phyloP scores from a whole-genome alignment of 805 yeast species.

The Saturnispora ahearnii region DNA sequence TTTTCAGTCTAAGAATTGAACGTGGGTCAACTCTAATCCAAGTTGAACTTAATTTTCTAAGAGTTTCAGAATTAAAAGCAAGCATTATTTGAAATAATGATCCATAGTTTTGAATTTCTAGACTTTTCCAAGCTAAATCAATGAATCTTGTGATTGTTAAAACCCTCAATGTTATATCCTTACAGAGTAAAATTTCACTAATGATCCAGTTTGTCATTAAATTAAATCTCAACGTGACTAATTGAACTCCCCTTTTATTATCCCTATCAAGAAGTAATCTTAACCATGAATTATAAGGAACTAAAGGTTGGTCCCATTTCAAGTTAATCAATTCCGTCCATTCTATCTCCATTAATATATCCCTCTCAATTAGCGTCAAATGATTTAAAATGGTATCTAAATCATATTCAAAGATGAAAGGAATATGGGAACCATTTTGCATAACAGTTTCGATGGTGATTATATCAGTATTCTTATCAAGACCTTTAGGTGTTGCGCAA shows the following conservation, averaged over 20 bases:
- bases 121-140: slow-evolving; percentile 74
- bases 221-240: slow-evolving; percentile 80
- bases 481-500: slow-evolving; percentile 22
- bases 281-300: slow-evolving; percentile 77
- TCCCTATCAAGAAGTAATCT: slow-evolving; percentile 51
- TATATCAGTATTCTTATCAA: slow-evolving; percentile 10
- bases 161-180: slow-evolving; percentile 47
- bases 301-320: slow-evolving; percentile 58
- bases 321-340: slow-evolving; percentile 84
- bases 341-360: slow-evolving; percentile 74
- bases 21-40: slow-evolving; percentile 70
- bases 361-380: slow-evolving; percentile 79
- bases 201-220: slow-evolving; percentile 86
- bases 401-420: slow-evolving; percentile 69
- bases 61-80: slow-evolving; percentile 62
- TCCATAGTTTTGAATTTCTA: slow-evolving; percentile 66
- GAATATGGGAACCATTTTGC: slow-evolving; percentile 53
- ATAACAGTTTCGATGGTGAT: slow-evolving; percentile 32
- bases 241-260: slow-evolving; percentile 55
- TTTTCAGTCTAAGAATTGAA: slow-evolving; percentile 58
- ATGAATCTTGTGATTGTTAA: slow-evolving; percentile 76
- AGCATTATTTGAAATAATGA: slow-evolving; percentile 81
- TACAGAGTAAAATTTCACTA: slow-evolving; percentile 74
- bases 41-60: slow-evolving; percentile 53
- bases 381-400: slow-evolving; percentile 67